These are phyloP conservation scores for Aspergillus flavus DNA, from an alignment of 2,329 filamentous ascomycete genomes.

Conservation along the genomic window DNA sequence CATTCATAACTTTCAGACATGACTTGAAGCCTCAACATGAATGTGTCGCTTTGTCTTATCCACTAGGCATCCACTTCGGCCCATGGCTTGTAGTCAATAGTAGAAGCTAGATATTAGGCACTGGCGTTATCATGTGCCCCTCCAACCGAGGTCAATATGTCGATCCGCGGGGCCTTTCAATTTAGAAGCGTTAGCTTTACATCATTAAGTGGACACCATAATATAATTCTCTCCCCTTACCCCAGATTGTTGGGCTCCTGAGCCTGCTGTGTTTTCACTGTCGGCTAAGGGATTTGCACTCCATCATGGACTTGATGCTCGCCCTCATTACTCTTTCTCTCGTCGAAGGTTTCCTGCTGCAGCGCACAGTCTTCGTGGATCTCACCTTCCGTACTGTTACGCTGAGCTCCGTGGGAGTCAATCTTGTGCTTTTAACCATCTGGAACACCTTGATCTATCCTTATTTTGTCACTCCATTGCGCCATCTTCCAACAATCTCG, in stretches of 20 bases:
- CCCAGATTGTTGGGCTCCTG: slow-evolving; percentile 2
- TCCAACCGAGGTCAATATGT: slow-evolving; percentile 9
- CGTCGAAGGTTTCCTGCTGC: slow-evolving; percentile 32
- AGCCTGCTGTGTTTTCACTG: neutral
- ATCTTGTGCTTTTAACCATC: slow-evolving; percentile 26
- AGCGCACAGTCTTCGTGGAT: slow-evolving; percentile 29
- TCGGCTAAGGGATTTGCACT: neutral
- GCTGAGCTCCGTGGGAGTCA: slow-evolving; percentile 26
- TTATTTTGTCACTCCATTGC: slow-evolving; percentile 52
- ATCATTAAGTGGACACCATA: neutral
- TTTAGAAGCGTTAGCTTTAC: neutral
- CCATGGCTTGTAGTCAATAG: neutral
- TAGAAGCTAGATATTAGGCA: neutral
- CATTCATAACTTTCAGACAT: neutral
- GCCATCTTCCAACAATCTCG: slow-evolving; percentile 52
- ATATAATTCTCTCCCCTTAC: neutral
- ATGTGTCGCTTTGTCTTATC: neutral
- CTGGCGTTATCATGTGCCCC: neutral
- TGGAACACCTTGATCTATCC: slow-evolving; percentile 54
- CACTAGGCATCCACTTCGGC: neutral
- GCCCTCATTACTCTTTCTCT: slow-evolving; percentile 22
- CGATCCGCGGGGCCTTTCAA: slow-evolving; percentile 7
- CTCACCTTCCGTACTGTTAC: slow-evolving; percentile 27
- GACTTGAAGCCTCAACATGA: neutral
- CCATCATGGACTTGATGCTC: slow-evolving; percentile 17